Base-by-base conservation (phyloP, 306 rosid species). In the Gastrolobium bilobum region DNA sequence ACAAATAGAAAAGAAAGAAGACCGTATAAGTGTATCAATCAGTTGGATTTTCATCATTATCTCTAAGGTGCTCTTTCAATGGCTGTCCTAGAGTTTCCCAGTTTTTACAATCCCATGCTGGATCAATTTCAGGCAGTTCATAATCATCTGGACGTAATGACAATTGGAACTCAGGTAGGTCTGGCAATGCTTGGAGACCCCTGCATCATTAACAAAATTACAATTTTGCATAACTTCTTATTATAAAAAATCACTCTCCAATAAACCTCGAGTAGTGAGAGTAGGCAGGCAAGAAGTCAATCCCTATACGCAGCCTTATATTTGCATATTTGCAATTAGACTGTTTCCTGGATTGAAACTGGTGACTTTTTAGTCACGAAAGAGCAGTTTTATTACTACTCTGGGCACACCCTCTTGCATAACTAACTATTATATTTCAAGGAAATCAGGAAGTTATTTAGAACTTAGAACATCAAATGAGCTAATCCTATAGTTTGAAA, bases 111-210 rank as follows among this genome's bases (percentile, higher is more conserved):
- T 88, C 88, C 99, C 99, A 95, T 63, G 88, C 82, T 78, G 88
- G 65, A 82, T 95, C 91, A 35, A 83, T 79, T 59, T 93, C 88
- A 2, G 98, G 98, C 29, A 93, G 79, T 68, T 80, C 88, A 84
- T 86, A 95, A 10, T 91, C 96, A 69, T 95, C 98, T 13, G 99
- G 98, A 31, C 79, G 87, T 61, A 93, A 78, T 77, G 99, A 95
- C 69, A 93, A 85, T 79, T 93, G 93, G 51, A 95, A 95, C 65
- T 95, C 97, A 43, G 99, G 99, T 62, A 95, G 84, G 5, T 91
- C 98, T 38, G 99, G 99, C 84, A 95, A 81, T 76, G 82, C 65
- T 81, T 89, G 96, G 9, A 91, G 87, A 83, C 66, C 87, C 88
- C 99, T 95, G 97, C 85, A 73, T 75, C 61, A 60, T 60, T 6